Percentiles rank a stretch among this genome's conserved stretches.
Evolutionary conservation across 495 filamentous ascomycete genomes (phyloP).

Genomic region (Lophiostoma macrostomum): DNA sequence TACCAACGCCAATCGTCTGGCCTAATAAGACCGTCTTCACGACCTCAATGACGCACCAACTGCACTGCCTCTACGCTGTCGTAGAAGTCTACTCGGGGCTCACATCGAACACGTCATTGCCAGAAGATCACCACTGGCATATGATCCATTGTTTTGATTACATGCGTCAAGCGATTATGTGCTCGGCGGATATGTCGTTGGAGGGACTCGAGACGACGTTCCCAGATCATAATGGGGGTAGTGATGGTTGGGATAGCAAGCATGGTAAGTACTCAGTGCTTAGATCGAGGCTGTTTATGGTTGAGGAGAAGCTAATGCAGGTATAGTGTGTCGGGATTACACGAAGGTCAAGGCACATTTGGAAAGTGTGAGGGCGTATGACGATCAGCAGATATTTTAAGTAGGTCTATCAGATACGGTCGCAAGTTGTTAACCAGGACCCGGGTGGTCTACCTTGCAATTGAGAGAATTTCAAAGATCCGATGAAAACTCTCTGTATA

Average conservation of each 20-base stretch:
- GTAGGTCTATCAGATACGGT: not conserved
- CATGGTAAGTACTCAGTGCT: conserved; percentile 38
- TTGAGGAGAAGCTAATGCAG: not conserved
- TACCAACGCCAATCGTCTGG: conserved; percentile 48
- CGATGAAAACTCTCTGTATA: no score
- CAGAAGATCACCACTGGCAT: conserved; percentile 51
- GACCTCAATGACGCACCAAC: conserved; percentile 47
- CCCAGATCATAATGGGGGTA: conserved; percentile 47
- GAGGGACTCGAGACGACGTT: conserved; percentile 48
- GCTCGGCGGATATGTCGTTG: conserved; percentile 46
- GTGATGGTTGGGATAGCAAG: conserved; percentile 49
- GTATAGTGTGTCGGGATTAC: conserved; percentile 45
- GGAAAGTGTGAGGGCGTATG: conserved; percentile 48
- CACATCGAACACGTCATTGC: conserved; percentile 40
- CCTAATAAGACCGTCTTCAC: conserved; percentile 50
- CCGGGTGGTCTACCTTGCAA: no score
- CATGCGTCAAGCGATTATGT: conserved; percentile 50
- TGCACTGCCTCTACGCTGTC: conserved; percentile 49
- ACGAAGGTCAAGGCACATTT: conserved; percentile 42
- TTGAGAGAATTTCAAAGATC: no score
- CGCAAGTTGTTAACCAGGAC: no score
- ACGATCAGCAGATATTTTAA: conserved; percentile 47
- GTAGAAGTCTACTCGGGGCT: conserved; percentile 48
- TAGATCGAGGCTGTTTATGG: not conserved
- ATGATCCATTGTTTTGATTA: conserved; percentile 53